Base-by-base conservation (phyloP, 805 yeast species). In the Priceomyces melissophilus region DNA sequence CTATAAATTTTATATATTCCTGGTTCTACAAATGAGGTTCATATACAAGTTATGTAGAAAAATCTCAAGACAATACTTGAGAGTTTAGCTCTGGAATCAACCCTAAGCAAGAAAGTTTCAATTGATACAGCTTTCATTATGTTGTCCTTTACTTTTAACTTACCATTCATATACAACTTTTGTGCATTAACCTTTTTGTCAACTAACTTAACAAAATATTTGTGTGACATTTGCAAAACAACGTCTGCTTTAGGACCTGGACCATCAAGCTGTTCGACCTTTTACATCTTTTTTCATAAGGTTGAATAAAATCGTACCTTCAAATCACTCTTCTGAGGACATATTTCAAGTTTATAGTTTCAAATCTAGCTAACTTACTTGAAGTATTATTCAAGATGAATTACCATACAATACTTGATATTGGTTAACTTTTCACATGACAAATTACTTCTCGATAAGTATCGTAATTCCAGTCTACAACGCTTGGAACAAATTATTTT, bases 41-140 rank as follows among this genome's bases (percentile, higher is more conserved):
- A 8, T 5, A 30, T 11, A 11, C 32, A 30, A 30, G n/a, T 30
- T 30, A 10, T 7, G 20, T 14, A n/a, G n/a, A n/a, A n/a, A n/a
- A n/a, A n/a, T n/a, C n/a, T n/a, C n/a, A n/a, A n/a, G n/a, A n/a
- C 4, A 11, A 30, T 17, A 10, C 6, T 41, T 49, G 48, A 63
- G 54, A 62, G 62, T 57, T 65, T 64, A 15, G 67, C 54, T 50
- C 61, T 60, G 13, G 69, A 67, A 48, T 59, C 69, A 43, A 63
- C 56, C 30, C 63, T 52, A 68, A 78, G 77, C 58, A 84, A 71
- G 32, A 84, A 73, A 35, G 71, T 67, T 61, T 83, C 88, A 42
- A 84, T 75, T 42, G 75, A 72, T 25, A 87, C 78, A 39, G 93
- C 93, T 71, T 86, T 86, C 87, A 83, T 82, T 60, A 86, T 80